These are phyloP conservation scores for Coniochaeta hoffmannii DNA, from an alignment of 2,329 filamentous ascomycete species.

Conservation along the genomic window DNA sequence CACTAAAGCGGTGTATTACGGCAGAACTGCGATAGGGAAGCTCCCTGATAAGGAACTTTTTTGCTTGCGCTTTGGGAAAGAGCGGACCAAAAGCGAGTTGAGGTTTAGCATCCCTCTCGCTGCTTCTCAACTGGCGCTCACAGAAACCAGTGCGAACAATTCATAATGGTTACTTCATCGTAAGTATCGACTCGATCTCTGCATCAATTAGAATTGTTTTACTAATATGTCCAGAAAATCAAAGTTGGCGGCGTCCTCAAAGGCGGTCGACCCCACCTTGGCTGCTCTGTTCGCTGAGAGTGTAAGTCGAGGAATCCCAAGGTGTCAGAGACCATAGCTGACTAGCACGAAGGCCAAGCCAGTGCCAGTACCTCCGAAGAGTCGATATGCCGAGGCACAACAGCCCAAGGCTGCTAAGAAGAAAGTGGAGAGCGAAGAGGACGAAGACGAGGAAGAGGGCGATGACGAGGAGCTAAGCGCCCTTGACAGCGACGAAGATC, in stretches of 20 bases:
- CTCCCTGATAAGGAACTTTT: conserved; percentile 6
- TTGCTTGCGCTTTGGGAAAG: neutral
- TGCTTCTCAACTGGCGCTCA: neutral
- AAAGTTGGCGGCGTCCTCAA: conserved; percentile 35
- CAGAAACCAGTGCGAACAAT: neutral
- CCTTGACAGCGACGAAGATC: conserved; percentile 17
- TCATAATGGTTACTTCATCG: conserved; percentile 20
- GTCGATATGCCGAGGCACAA: conserved; percentile 34
- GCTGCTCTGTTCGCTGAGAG: conserved; percentile 65
- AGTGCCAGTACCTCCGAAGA: conserved; percentile 35
- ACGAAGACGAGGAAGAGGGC: conserved; percentile 20
- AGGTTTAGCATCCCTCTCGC: neutral
- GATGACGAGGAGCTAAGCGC: conserved; percentile 10
- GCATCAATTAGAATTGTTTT: neutral
- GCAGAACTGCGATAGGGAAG: conserved; percentile 5
- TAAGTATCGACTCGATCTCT: neutral
- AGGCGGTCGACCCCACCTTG: conserved; percentile 60
- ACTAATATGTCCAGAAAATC: conserved; percentile 23
- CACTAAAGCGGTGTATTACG: conserved; percentile 2
- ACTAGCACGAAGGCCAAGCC: conserved; percentile 38
- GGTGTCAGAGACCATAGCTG: neutral
- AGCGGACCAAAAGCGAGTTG: neutral
- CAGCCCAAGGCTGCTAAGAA: conserved; percentile 20
- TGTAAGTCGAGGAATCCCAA: conserved; percentile 46
- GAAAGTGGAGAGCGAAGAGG: conserved; percentile 16